Percentiles rank a stretch among this genome's conserved stretches.
Conservation (phyloP, 176 grass and related monocot species). For the Raddia guianensis region DNA sequence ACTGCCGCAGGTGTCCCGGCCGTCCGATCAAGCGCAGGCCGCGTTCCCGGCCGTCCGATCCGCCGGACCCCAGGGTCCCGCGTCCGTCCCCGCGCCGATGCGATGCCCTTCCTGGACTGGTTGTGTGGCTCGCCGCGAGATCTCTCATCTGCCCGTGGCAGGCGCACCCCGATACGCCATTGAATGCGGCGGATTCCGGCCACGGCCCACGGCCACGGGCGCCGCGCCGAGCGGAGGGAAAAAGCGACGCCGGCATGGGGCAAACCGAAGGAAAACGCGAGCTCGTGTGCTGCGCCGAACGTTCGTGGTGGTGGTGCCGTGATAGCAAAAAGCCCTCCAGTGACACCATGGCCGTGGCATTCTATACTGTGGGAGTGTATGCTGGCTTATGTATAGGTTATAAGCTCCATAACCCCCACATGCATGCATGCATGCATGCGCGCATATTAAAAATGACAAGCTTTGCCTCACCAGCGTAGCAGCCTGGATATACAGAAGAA, state of each 20-base stretch:
- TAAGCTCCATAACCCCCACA: neutral
- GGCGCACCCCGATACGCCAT: slow-evolving; percentile 40
- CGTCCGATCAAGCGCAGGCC: slow-evolving; percentile 14
- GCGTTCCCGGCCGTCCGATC: slow-evolving; percentile 2
- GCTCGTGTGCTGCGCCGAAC: too few species aligned
- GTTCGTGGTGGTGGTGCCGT: too few species aligned
- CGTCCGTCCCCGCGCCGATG: neutral
- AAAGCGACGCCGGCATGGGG: slow-evolving; percentile 33
- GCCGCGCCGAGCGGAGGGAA: neutral
- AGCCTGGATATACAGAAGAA: neutral
- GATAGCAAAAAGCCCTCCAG: neutral
- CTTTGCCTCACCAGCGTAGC: neutral
- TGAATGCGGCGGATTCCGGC: slow-evolving; percentile 42
- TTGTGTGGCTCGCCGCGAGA: slow-evolving; percentile 23
- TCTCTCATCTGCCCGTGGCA: slow-evolving; percentile 36
- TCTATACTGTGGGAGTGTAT: neutral
- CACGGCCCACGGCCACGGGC: neutral
- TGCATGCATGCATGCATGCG: neutral
- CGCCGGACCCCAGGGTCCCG: neutral
- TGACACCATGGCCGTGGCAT: neutral
- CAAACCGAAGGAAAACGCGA: neutral
- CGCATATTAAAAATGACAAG: neutral
- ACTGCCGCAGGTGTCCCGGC: neutral
- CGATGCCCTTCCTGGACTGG: too few species aligned
- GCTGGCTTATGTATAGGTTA: neutral